These are phyloP conservation scores for Pestalotiopsis fici DNA, from an alignment of 2,329 filamentous ascomycete genomes.

Conservation along the genomic window DNA sequence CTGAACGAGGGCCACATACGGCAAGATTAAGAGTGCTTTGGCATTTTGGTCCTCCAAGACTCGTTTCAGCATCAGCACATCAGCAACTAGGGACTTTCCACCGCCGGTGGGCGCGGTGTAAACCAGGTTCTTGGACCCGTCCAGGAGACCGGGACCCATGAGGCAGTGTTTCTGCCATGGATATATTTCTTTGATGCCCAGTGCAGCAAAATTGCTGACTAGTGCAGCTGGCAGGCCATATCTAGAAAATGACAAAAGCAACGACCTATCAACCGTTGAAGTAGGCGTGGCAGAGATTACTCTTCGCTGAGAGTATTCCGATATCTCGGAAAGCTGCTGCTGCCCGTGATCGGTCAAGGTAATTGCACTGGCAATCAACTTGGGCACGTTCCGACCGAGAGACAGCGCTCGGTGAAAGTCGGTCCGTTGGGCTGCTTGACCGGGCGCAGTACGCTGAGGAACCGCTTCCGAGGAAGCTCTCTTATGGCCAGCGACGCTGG, in stretches of 20 bases:
- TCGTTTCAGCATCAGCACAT: conserved; percentile 72
- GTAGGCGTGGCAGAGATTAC: conserved; percentile 55
- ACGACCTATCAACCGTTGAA: conserved; percentile 49
- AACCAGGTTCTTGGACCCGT: conserved; percentile 69
- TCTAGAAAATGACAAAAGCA: conserved; percentile 62
- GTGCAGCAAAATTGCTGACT: conserved; percentile 62
- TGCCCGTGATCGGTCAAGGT: conserved; percentile 26
- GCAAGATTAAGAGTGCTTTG: conserved; percentile 73
- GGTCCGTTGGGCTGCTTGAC: conserved; percentile 24
- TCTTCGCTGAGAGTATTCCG: conserved; percentile 60
- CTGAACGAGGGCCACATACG: conserved; percentile 78
- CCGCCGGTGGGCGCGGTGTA: conserved; percentile 80
- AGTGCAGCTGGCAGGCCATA: conserved; percentile 65
- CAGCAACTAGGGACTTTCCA: conserved; percentile 75
- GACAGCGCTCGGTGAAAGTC: conserved; percentile 22
- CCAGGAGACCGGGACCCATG: conserved; percentile 64
- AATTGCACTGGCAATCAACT: conserved; percentile 48
- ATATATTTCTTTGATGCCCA: conserved; percentile 75
- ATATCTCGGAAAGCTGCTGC: conserved; percentile 25
- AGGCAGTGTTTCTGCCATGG: conserved; percentile 80
- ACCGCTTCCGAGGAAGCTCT: conserved; percentile 30
- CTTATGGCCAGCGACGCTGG: conserved; percentile 45
- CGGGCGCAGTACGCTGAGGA: conserved; percentile 10
- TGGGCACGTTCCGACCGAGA: conserved; percentile 17
- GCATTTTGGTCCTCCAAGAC: conserved; percentile 63